phyloP scores from a whole-genome alignment of 2,329 filamentous ascomycete species.

The Capronia americana region DNA sequence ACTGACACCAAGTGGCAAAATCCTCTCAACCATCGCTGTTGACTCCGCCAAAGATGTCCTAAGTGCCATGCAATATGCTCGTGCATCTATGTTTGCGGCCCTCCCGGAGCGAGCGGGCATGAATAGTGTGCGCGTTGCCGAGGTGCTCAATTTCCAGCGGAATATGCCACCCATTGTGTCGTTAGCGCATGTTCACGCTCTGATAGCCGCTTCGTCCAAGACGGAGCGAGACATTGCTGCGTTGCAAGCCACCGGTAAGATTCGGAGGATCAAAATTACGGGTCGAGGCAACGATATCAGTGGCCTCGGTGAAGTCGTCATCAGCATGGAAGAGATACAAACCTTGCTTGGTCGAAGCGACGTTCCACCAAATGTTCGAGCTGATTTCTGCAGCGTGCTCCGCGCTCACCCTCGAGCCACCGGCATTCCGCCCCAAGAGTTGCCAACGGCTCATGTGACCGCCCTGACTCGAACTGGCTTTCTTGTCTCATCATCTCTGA shows the following conservation, averaged over 20 bases:
- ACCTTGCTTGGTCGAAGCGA: constrained; percentile 47
- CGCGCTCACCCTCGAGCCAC: constrained; percentile 54
- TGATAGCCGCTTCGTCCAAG: constrained; percentile 62
- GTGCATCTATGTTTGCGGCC: constrained; percentile 60
- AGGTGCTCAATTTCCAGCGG: constrained; percentile 63
- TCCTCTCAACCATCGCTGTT: constrained; percentile 57
- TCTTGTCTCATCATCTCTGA: constrained; percentile 56
- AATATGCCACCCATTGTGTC: constrained; percentile 65
- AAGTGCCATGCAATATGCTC: constrained; percentile 61
- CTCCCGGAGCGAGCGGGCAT: constrained; percentile 65
- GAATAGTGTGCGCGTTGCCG: constrained; percentile 66
- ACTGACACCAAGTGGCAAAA: constrained; percentile 60
- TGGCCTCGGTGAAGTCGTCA: constrained; percentile 65
- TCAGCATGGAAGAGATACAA: constrained; percentile 61
- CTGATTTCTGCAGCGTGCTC: constrained; percentile 48
- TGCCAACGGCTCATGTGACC: constrained; percentile 56
- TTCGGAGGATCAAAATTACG: constrained; percentile 63
- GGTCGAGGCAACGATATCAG: constrained; percentile 63
- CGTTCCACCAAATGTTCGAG: constrained; percentile 31
- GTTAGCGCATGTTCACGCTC: constrained; percentile 65
- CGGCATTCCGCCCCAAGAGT: constrained; percentile 52
- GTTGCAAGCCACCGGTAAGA: constrained; percentile 56
- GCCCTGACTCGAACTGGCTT: constrained; percentile 61
- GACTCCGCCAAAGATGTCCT: constrained; percentile 56
- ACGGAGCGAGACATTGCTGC: constrained; percentile 66